Evolutionary conservation across 352 stramenopile species (phyloP).

Genomic region (Phytopythium oedochilum): DNA sequence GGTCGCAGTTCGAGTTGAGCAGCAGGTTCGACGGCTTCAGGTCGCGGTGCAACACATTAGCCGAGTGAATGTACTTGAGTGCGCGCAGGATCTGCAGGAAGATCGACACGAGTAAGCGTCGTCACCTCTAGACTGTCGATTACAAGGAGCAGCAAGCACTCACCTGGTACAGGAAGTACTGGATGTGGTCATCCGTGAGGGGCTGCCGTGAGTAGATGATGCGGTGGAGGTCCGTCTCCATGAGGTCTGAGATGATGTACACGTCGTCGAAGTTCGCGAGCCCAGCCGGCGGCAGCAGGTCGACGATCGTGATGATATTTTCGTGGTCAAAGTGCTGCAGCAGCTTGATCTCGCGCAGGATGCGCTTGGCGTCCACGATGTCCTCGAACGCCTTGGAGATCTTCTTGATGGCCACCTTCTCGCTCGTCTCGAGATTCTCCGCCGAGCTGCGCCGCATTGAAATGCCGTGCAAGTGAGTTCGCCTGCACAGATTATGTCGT

Average conservation of each 20-base stretch:
- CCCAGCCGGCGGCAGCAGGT: slow-evolving; percentile 92
- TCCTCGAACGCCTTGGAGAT: slow-evolving; percentile 94
- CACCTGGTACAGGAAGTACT: slow-evolving; percentile 93
- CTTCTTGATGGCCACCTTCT: slow-evolving; percentile 89
- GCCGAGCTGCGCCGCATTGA: too few species aligned
- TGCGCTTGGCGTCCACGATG: slow-evolving; percentile 99
- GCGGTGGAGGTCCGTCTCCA: slow-evolving; percentile 97
- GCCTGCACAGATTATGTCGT: too few species aligned
- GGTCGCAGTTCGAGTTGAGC: slow-evolving; percentile 92
- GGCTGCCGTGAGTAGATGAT: slow-evolving; percentile 97
- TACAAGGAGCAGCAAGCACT: not conserved
- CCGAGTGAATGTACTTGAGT: slow-evolving; percentile 93
- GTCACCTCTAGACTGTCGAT: not conserved
- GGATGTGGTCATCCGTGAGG: slow-evolving; percentile 91
- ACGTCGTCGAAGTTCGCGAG: slow-evolving; percentile 96
- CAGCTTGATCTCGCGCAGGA: slow-evolving; percentile 96
- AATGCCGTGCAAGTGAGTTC: too few species aligned
- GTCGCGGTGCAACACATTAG: slow-evolving; percentile 94
- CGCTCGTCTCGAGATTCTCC: slow-evolving; percentile 72
- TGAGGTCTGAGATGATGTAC: slow-evolving; percentile 97
- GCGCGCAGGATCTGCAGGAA: slow-evolving; percentile 90
- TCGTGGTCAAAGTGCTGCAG: slow-evolving; percentile 93
- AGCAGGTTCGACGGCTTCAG: slow-evolving; percentile 98
- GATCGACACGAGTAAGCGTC: not conserved
- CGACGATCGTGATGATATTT: slow-evolving; percentile 95